These are phyloP conservation scores for Radiomyces spectabilis DNA, from an alignment of 192 early-diverging fungal species.

Conservation along the genomic window DNA sequence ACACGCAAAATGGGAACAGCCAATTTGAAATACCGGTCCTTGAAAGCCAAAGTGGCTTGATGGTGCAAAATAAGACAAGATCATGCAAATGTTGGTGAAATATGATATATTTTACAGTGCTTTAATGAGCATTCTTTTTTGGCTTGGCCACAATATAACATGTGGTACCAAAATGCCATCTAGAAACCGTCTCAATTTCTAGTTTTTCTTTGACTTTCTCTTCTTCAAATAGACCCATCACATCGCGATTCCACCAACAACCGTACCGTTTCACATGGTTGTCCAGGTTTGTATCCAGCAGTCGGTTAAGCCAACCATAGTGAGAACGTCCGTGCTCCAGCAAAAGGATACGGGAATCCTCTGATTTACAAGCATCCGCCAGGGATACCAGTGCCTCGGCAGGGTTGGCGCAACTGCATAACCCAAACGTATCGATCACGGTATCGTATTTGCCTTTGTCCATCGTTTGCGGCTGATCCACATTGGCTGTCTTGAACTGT, in stretches of 20 bases:
- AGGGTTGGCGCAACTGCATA: slow-evolving; percentile 55
- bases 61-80: too few relatives aligned
- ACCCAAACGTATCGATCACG: slow-evolving; percentile 60
- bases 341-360: slow-evolving; percentile 40
- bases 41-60: too few relatives aligned
- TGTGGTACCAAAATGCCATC: slow-evolving; percentile 65
- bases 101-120: too few relatives aligned
- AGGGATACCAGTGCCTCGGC: slow-evolving; percentile 36
- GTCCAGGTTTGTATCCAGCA: slow-evolving; percentile 49
- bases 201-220: slow-evolving; percentile 36
- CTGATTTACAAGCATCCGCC: slow-evolving; percentile 33
- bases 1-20: too few relatives aligned
- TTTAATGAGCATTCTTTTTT: too few relatives aligned
- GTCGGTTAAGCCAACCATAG: slow-evolving; percentile 44
- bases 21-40: too few relatives aligned
- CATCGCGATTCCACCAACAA: slow-evolving; percentile 67
- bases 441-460: slow-evolving; percentile 40
- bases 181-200: slow-evolving; percentile 34
- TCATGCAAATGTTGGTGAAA: too few relatives aligned
- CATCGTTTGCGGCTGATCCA: slow-evolving; percentile 16
- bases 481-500: slow-evolving; percentile 29
- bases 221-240: slow-evolving; percentile 42
- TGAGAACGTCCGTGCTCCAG: slow-evolving; percentile 58
- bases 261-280: slow-evolving; percentile 57
- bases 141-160: slow-evolving; percentile 41